Evolutionary conservation across 2,329 filamentous ascomycete species (phyloP).

Genomic region (Colletotrichum aenigma): DNA sequence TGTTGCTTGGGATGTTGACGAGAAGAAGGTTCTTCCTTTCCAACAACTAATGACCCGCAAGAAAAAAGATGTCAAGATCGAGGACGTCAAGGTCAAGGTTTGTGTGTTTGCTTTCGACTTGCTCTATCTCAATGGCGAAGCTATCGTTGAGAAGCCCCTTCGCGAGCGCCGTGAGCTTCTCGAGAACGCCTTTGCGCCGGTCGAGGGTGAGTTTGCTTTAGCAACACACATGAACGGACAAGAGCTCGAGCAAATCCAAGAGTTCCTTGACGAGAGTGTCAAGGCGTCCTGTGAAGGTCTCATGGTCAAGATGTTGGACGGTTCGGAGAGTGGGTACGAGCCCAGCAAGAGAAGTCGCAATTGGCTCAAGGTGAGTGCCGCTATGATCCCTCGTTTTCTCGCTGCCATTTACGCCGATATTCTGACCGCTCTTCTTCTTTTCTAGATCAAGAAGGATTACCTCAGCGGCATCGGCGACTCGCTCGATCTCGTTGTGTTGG

Average conservation of each 20-base stretch:
- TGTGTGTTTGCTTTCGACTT: constrained; percentile 97
- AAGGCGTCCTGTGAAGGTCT: constrained; percentile 96
- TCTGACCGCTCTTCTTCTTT: neutral
- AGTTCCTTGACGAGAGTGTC: constrained; percentile 90
- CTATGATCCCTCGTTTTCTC: neutral
- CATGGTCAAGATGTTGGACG: constrained; percentile 99
- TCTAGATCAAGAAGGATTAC: constrained; percentile 95
- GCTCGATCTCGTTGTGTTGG: constrained; percentile 92
- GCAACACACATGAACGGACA: constrained; percentile 86
- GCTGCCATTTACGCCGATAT: neutral
- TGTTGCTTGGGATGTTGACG: constrained; percentile 91
- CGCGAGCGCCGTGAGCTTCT: constrained; percentile 83
- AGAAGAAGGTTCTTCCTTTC: constrained; percentile 96
- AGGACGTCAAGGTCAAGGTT: constrained; percentile 95
- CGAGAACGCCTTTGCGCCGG: constrained; percentile 71
- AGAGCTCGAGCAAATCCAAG: constrained; percentile 92
- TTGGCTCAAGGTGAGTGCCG: constrained; percentile 81
- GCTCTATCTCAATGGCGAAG: constrained; percentile 89
- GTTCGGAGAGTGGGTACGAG: constrained; percentile 90
- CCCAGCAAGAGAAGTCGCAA: constrained; percentile 96
- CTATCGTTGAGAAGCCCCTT: constrained; percentile 85
- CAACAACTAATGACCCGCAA: constrained; percentile 98
- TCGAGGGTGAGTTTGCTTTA: constrained; percentile 91
- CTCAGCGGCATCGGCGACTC: constrained; percentile 93
- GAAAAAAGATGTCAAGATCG: constrained; percentile 93